Evolutionary conservation across 805 yeast genomes (phyloP).

Genomic region (Teunomyces kruisii): DNA sequence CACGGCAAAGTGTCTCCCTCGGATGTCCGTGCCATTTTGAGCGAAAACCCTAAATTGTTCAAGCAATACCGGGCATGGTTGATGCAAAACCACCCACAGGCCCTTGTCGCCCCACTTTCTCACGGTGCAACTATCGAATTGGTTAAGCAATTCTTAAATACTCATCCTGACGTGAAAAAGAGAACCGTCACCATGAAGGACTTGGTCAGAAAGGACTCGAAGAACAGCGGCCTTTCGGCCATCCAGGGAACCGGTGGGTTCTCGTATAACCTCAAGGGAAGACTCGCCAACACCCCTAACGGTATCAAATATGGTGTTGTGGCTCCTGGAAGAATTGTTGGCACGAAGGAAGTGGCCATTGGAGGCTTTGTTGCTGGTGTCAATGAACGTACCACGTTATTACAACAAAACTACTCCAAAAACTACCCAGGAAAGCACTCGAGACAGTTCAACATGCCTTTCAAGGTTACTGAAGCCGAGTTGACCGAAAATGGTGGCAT

Average conservation of each 20-base stretch:
- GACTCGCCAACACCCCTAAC: slow-evolving; percentile 66
- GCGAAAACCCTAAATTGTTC: slow-evolving; percentile 48
- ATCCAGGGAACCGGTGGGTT: slow-evolving; percentile 76
- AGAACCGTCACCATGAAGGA: slow-evolving; percentile 22
- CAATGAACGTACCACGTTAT: slow-evolving; percentile 30
- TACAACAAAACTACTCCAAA: slow-evolving; percentile 34
- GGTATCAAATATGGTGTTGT: slow-evolving; percentile 57
- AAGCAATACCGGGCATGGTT: slow-evolving; percentile 56
- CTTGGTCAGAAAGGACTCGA: slow-evolving; percentile 19
- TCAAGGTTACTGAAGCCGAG: slow-evolving; percentile 37
- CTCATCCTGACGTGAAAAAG: slow-evolving; percentile 20
- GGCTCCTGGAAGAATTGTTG: slow-evolving; percentile 68
- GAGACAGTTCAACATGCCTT: slow-evolving; percentile 46
- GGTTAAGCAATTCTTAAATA: slow-evolving; percentile 33
- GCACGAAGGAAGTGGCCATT: slow-evolving; percentile 52
- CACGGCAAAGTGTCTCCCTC: slow-evolving; percentile 23
- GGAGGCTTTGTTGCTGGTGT: slow-evolving; percentile 53
- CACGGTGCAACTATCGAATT: slow-evolving; percentile 24
- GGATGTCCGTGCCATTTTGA: slow-evolving; percentile 34
- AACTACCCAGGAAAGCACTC: slow-evolving; percentile 39
- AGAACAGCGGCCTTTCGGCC: slow-evolving; percentile 9
- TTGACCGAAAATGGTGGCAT: slow-evolving; percentile 39
- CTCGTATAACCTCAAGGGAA: slow-evolving; percentile 66
- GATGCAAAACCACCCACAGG: slow-evolving; percentile 46
- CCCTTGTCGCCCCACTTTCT: slow-evolving; percentile 22